Evolutionary conservation across 148 eudicot genomes (phyloP).

Genomic region (Vaccinium myrtillus): DNA sequence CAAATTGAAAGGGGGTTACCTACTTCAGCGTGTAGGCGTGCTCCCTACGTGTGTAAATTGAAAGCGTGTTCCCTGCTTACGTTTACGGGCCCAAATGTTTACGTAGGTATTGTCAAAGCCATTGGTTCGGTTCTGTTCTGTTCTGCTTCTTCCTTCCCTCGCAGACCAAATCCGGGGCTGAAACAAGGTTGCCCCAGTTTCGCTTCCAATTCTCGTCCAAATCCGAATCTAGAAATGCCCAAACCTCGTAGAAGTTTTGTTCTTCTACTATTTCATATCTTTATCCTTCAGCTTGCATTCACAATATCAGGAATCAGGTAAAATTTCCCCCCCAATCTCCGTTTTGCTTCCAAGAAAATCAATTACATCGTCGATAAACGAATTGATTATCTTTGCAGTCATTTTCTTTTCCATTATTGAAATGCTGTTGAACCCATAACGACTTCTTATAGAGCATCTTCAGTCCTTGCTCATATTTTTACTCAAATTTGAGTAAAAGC

Average conservation of each 20-base stretch:
- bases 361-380: not conserved
- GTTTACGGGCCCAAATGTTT: too few relatives aligned
- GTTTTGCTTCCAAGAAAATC: not conserved
- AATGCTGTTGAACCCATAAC: not conserved
- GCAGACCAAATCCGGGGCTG: not conserved
- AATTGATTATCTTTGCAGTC: not conserved
- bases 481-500: not conserved
- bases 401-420: not conserved
- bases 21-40: too few relatives aligned
- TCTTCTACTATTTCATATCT: not conserved
- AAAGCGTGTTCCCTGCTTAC: too few relatives aligned
- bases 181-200: not conserved
- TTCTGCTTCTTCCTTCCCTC: too few relatives aligned
- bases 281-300: not conserved
- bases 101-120: too few relatives aligned
- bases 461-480: not conserved
- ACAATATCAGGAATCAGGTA: constrained; percentile 17
- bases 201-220: not conserved
- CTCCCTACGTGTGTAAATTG: too few relatives aligned
- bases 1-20: too few relatives aligned
- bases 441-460: not conserved
- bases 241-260: constrained; percentile 11
- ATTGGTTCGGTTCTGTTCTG: too few relatives aligned
- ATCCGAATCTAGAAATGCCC: constrained; percentile 12
- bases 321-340: not conserved